Evolutionary conservation across 2,329 filamentous ascomycete genomes (phyloP).

Genomic region (Venturia oleaginea): DNA sequence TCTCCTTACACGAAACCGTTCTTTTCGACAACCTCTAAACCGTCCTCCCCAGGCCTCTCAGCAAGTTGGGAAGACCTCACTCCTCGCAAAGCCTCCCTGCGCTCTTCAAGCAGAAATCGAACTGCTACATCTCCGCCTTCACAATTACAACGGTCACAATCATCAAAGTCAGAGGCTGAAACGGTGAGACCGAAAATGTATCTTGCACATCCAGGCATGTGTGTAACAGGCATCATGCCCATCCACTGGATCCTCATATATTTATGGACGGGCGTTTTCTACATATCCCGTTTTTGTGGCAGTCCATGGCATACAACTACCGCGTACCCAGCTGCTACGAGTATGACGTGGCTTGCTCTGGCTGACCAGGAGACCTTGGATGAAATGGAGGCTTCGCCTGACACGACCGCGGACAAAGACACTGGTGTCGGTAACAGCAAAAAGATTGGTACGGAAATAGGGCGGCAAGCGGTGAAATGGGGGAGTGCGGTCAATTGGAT

Average conservation of each 20-base stretch:
- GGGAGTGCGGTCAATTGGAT: slow-evolving; percentile 58
- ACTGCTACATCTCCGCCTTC: neutral
- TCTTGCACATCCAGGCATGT: slow-evolving; percentile 77
- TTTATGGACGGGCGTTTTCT: slow-evolving; percentile 59
- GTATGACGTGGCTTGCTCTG: slow-evolving; percentile 71
- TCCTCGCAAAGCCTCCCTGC: slow-evolving; percentile 10
- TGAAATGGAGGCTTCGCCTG: slow-evolving; percentile 34
- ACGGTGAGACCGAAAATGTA: slow-evolving; percentile 54
- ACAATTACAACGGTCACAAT: neutral
- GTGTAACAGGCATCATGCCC: slow-evolving; percentile 71
- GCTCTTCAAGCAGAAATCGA: slow-evolving; percentile 7
- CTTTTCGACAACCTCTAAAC: slow-evolving; percentile 29
- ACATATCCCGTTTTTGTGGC: slow-evolving; percentile 65
- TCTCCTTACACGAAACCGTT: slow-evolving; percentile 49
- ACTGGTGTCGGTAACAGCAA: neutral
- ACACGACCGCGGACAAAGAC: neutral
- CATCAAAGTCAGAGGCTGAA: neutral
- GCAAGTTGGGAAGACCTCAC: slow-evolving; percentile 5
- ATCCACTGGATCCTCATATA: slow-evolving; percentile 61
- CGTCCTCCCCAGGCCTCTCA: neutral
- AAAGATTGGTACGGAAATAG: neutral
- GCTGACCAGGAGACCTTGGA: slow-evolving; percentile 55
- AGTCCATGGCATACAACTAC: slow-evolving; percentile 79
- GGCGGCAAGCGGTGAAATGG: slow-evolving; percentile 64
- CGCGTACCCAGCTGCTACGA: slow-evolving; percentile 67